Base-by-base conservation (phyloP, 2,329 filamentous ascomycete species). In the Septoria linicola region DNA sequence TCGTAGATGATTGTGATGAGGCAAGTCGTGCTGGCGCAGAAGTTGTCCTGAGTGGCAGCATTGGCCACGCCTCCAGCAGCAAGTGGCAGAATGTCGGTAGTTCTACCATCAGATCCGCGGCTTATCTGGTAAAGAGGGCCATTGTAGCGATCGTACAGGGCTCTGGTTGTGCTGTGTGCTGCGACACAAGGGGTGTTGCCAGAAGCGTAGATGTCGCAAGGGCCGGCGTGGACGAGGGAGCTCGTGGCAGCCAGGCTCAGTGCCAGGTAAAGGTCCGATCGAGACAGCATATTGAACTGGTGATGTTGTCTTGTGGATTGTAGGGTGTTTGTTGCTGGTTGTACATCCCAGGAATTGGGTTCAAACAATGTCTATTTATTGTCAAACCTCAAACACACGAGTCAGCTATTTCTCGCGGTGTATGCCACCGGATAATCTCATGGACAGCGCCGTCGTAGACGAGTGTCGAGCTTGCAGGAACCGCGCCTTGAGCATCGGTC, bases 151-250 rank as follows among this genome's bases (percentile, higher is more conserved):
- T 67, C 74, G 67, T 84, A 85, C 5, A 85, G 66, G 13, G 81
- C 80, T 3, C 82, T 78, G 50, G 82, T 85, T n/a, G 81, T 84
- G 64, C 79, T 79, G 63, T 85, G 82, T 0, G 82, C 82, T 0
- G 82, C 82, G 8, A 85, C 69, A 59, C 82, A 85, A n/a, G 81
- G 80, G 1, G 80, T 83, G 43, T 75, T 74, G 0, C 80, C 81
- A 0, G 74, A 72, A 1, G 74, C 63, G 68, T 84, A 85, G 54
- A 85, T 74, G 55, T 85, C 82, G 59, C 81, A 85, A 7, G 82
- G 81, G 10, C 73, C 81, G 32, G 80, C 79, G 14, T 70, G 63
- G 20, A 48, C 58, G 32, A 57, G 46, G 20, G 54, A 34, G 21
- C 41, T 46, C 19, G 50, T 36, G 10, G 57, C 50, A 21, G 39